Evolutionary conservation across 169 alveolate species (phyloP).

Genomic region (Plasmodium vivax): DNA sequence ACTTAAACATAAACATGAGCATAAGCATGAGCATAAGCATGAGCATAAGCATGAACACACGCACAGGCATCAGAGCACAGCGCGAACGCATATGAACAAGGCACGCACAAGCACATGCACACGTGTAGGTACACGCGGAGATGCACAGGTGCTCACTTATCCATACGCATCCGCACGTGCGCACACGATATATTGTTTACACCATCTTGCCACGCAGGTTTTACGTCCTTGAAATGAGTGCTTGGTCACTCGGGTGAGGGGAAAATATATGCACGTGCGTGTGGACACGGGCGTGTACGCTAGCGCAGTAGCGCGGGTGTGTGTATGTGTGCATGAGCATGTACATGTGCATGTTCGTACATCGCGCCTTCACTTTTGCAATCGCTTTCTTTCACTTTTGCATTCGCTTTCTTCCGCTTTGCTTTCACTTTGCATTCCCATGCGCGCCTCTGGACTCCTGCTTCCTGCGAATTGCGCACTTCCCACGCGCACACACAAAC

Average conservation of each 20-base stretch:
- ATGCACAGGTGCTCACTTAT: constrained; percentile 10
- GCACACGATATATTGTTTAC: neutral
- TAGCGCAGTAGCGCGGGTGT: neutral
- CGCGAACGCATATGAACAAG: neutral
- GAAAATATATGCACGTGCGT: neutral
- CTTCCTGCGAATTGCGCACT: neutral
- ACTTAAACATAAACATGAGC: neutral
- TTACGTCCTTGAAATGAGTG: neutral
- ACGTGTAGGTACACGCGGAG: constrained; percentile 15
- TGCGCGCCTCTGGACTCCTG: neutral
- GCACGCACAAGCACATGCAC: neutral
- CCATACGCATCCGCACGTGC: neutral
- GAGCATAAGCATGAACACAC: neutral
- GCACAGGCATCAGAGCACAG: neutral
- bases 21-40: neutral
- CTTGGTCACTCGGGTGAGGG: neutral
- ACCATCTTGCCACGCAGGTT: neutral
- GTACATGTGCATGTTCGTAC: neutral
- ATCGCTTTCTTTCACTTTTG: neutral
- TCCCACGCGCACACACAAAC: neutral
- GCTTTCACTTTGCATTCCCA: neutral
- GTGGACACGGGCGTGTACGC: neutral
- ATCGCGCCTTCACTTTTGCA: neutral
- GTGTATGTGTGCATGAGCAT: neutral
- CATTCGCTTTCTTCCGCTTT: neutral